A percentile compares a stretch with the other conserved stretches of the same genome.
Conservation (phyloP, 225 moss, liverwort and hornwort genomes). For the Polytrichum commune region DNA sequence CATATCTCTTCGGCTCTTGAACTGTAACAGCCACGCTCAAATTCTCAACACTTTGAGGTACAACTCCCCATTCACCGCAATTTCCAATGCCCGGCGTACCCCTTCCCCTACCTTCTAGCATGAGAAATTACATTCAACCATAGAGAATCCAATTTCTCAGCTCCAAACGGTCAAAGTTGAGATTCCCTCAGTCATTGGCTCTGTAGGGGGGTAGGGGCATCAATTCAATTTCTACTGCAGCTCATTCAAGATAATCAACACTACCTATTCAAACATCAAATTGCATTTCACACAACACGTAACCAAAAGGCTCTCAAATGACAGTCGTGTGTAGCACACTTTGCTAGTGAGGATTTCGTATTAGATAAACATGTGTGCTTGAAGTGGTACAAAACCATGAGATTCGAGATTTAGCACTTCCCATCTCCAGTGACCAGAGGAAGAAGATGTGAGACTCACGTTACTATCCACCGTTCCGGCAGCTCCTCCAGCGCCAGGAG, state of each 20-base stretch:
- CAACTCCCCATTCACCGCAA: not conserved
- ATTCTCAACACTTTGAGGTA: not conserved
- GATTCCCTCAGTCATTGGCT: not conserved
- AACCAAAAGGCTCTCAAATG: too few species aligned
- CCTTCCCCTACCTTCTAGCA: not conserved
- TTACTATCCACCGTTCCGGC: conserved; percentile 24
- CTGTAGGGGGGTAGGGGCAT: not conserved
- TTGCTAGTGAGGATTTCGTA: not conserved
- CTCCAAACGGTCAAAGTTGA: not conserved
- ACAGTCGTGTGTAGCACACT: not conserved
- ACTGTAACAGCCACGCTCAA: conserved; percentile 34
- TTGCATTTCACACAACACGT: not conserved
- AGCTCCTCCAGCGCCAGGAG: conserved; percentile 21
- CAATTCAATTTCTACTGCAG: not conserved
- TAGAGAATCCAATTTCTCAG: not conserved
- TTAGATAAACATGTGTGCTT: not conserved
- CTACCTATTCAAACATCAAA: not conserved
- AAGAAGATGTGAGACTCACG: conserved; percentile 19
- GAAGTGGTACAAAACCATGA: not conserved
- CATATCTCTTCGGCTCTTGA: conserved; percentile 79
- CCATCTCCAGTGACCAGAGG: not conserved
- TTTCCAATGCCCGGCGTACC: not conserved
- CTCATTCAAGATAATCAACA: not conserved
- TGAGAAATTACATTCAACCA: not conserved
- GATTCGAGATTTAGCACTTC: not conserved